A percentile compares a stretch with the other conserved stretches of the same genome.
phyloP scores from a whole-genome alignment of 192 early-diverging fungal species.

The Chytriomyces sp. region DNA sequence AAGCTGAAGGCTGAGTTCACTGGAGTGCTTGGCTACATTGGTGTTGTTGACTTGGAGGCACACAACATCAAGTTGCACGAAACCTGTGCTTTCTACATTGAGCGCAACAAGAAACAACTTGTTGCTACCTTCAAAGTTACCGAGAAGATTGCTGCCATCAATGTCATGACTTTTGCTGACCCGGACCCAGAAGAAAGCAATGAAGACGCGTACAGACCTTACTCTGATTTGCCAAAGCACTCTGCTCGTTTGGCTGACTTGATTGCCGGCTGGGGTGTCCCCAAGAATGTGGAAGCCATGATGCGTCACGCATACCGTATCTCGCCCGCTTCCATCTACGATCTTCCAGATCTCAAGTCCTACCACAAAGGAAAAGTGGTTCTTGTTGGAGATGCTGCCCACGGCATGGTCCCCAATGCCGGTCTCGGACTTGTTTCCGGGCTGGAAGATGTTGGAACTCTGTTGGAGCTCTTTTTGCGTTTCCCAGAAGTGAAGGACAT shows the following conservation, averaged over 20 bases:
- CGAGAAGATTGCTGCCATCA: conserved; percentile 5
- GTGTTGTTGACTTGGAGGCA: conserved; percentile 1
- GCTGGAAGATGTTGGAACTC: conserved; percentile 38
- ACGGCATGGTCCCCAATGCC: conserved; percentile 39
- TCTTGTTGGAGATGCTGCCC: conserved; percentile 35
- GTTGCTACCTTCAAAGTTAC: not conserved
- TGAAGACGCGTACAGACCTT: conserved; percentile 3
- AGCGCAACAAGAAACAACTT: conserved; percentile 4
- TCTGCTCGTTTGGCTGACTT: conserved; percentile 13
- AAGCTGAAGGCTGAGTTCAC: conserved; percentile 16
- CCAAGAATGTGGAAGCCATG: not conserved
- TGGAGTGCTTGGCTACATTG: conserved; percentile 15
- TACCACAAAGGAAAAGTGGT: conserved; percentile 26
- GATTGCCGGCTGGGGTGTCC: conserved; percentile 18
- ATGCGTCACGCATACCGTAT: conserved; percentile 12
- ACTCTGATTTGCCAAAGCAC: conserved; percentile 14
- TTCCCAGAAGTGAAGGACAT: not conserved
- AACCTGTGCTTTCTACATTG: conserved; percentile 1
- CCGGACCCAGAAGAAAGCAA: conserved; percentile 1
- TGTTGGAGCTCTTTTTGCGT: conserved; percentile 20
- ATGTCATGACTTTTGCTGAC: not conserved
- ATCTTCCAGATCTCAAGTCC: not conserved
- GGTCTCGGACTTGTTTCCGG: conserved; percentile 33
- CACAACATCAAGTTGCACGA: conserved; percentile 11
- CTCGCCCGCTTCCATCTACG: conserved; percentile 18